These are phyloP conservation scores for Aspergillus melleus DNA, from an alignment of 2,329 filamentous ascomycete species.

Conservation along the genomic window DNA sequence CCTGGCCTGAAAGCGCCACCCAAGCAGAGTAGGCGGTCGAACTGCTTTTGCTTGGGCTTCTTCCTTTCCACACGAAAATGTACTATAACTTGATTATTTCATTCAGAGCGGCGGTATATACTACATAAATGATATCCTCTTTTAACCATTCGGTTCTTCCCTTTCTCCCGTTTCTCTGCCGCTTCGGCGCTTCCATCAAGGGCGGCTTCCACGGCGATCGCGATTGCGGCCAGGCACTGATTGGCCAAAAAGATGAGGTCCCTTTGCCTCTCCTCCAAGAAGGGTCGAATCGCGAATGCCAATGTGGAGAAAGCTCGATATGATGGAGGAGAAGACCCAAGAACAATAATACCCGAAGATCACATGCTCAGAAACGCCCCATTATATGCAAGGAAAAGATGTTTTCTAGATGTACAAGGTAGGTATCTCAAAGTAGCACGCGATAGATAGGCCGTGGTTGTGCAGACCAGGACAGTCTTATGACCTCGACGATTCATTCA, in stretches of 20 bases:
- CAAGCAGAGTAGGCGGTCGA: slow-evolving; percentile 2
- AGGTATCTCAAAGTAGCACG: neutral
- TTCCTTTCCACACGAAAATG: slow-evolving; percentile 21
- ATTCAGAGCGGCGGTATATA: slow-evolving; percentile 39
- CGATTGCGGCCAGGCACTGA: neutral
- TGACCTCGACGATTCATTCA: slow-evolving; percentile 24
- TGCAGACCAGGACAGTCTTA: neutral
- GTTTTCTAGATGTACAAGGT: neutral
- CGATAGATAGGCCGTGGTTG: neutral
- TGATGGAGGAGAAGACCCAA: neutral
- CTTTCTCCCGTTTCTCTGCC: neutral
- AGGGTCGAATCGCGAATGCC: too few species aligned
- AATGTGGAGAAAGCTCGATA: too few species aligned
- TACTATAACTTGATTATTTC: slow-evolving; percentile 38
- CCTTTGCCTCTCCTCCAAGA: too few species aligned
- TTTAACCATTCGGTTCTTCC: slow-evolving; percentile 3
- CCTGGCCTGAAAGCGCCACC: slow-evolving; percentile 58
- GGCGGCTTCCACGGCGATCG: too few species aligned
- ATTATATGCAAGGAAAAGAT: neutral
- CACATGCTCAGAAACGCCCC: neutral
- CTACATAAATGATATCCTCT: slow-evolving; percentile 43
- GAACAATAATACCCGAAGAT: neutral
- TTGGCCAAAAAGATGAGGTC: neutral
- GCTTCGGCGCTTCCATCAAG: neutral
- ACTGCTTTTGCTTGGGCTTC: neutral